Percentiles rank a stretch among this genome's conserved stretches.
Evolutionary conservation across 2,329 filamentous ascomycete genomes (phyloP).

Genomic region (Gyromitra esculenta): DNA sequence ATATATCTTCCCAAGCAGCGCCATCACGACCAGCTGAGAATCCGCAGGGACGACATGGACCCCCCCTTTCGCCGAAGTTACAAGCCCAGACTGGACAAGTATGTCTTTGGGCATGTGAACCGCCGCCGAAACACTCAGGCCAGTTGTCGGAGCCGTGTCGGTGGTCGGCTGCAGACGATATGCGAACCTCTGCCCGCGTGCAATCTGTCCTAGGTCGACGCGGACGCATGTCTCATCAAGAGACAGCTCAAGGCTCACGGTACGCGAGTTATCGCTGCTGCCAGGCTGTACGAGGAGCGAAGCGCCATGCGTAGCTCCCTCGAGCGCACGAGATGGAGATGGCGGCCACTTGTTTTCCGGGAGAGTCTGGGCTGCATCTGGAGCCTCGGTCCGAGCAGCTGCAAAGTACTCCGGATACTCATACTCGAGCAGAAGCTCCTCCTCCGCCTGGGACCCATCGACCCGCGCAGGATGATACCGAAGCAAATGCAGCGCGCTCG

Average conservation of each 20-base stretch:
- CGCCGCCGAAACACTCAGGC: neutral
- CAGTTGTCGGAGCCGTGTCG: neutral
- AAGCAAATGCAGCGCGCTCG: neutral
- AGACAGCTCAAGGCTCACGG: constrained; percentile 8
- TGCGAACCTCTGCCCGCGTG: constrained; percentile 13
- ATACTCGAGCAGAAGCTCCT: constrained; percentile 14
- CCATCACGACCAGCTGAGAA: constrained; percentile 4
- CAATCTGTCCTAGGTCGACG: constrained; percentile 18
- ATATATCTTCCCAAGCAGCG: constrained; percentile 27
- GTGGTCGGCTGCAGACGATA: neutral
- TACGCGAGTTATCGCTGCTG: neutral
- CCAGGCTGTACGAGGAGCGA: neutral
- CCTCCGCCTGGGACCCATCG: neutral
- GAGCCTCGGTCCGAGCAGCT: neutral
- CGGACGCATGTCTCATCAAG: neutral
- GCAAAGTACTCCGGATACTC: constrained; percentile 16
- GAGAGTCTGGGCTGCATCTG: neutral
- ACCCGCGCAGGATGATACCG: constrained; percentile 9
- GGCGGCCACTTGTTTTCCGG: constrained; percentile 10
- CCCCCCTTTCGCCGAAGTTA: constrained; percentile 1
- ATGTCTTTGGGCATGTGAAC: constrained; percentile 2
- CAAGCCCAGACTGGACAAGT: neutral
- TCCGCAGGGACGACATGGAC: constrained; percentile 7
- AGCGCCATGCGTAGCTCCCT: neutral
- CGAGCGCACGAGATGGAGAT: neutral